Evolutionary conservation across 2,329 filamentous ascomycete genomes (phyloP), one percentile per base, ranked within the genome.

Genomic region (Lomentospora prolificans): DNA sequence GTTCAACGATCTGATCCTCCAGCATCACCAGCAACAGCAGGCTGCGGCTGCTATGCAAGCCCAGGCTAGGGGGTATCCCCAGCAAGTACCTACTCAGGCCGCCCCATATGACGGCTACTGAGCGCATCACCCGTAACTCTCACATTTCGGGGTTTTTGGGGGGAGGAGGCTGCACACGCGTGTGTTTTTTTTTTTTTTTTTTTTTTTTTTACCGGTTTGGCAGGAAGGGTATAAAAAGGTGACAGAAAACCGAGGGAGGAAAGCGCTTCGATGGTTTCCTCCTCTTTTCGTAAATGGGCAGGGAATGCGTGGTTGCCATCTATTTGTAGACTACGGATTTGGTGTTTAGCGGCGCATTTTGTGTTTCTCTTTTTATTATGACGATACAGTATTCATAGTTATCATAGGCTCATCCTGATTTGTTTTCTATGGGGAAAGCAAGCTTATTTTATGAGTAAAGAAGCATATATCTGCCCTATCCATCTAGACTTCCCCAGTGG

Each of bases 1-100:
- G 94, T 99, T 99, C 74, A 81, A 78, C 60, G 88, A 92, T 63
- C 69, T 90, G 14, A 74, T 84, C 12, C 75, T 82, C 64, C 76
- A 79, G 58, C 72, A 73, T 55, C 71, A 74, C 41, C 69, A 70
- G 27, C 72, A 67, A 36, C 64, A 66, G 25, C 64, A 69, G 36
- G 51, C 44, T 4, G 56, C 57, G 39, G 52, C 73, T 56, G 66
- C 67, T 30, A 62, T 75, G 60, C 74, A 76, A 58, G 67, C 72
- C 12, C 74, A 76, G 57, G 66, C 69, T 53, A 69, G 68, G 53
- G 65, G 61, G 30, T 74, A 75, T 57, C 66, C 69, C 31, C 72
- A 71, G 54, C 60, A 66, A 24, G 67, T 72, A 48, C 70, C 71
- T 1, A 64, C 69, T 10, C 73, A 53, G 28, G 30, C 28, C 1